Percentiles rank a stretch among this genome's conserved stretches.
Evolutionary conservation across 73 alveolate species (phyloP).

Genomic region (Uronychia setigera): DNA sequence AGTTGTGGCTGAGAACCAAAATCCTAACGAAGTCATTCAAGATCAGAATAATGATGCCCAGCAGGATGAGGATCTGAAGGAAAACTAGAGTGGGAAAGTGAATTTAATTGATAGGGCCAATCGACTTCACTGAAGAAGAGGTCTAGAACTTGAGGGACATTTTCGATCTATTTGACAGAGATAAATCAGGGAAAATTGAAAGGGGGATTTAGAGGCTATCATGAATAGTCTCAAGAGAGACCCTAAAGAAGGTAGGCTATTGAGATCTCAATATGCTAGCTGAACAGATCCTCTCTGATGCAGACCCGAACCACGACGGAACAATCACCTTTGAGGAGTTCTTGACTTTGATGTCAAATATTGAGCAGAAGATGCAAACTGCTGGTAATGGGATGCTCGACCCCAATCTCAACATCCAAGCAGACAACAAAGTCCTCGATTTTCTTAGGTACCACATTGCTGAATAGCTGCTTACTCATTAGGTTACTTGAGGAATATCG

Average conservation of each 20-base stretch:
- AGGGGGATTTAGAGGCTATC: constrained; percentile 61
- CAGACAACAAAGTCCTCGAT: constrained; percentile 32
- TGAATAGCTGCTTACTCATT: background rate
- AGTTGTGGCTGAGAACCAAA: too few species aligned
- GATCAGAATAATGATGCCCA: too few species aligned
- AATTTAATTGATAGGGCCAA: too few species aligned
- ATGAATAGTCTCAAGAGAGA: constrained; percentile 60
- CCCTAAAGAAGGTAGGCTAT: constrained; percentile 46
- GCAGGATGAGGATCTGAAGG: too few species aligned
- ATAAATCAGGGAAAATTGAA: constrained; percentile 60
- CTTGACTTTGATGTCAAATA: constrained; percentile 37
- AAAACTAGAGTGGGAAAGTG: too few species aligned
- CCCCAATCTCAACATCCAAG: constrained; percentile 52
- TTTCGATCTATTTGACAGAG: constrained; percentile 76
- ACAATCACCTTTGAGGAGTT: constrained; percentile 59
- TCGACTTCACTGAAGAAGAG: constrained; percentile 71
- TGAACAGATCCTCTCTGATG: constrained; percentile 33
- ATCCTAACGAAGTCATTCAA: too few species aligned
- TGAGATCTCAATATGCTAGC: constrained; percentile 28
- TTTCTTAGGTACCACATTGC: constrained; percentile 19
- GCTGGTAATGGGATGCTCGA: constrained; percentile 47
- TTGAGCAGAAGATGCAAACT: constrained; percentile 43
- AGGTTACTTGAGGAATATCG: constrained; percentile 32
- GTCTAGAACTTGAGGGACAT: constrained; percentile 58
- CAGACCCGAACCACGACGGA: constrained; percentile 62